A percentile compares a stretch with the other conserved stretches of the same genome.
These are phyloP conservation scores for Hordeum marinum DNA, from an alignment of 176 grass and related monocot species.

Conservation along the genomic window DNA sequence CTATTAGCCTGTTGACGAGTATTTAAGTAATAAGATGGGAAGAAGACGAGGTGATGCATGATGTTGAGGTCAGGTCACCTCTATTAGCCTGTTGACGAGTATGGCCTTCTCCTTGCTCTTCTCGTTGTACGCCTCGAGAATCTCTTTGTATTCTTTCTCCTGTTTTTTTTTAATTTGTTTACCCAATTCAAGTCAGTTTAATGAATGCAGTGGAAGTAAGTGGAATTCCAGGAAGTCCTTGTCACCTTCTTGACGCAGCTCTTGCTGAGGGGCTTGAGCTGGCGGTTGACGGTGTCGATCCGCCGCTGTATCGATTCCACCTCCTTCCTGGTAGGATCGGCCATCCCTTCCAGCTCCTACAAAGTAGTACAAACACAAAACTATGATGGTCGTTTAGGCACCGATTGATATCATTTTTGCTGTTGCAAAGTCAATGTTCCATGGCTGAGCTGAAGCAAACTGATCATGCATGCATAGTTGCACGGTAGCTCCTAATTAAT, in stretches of 20 bases:
- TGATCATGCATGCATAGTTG: too few species aligned
- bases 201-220: not conserved
- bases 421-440: too few species aligned
- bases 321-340: conserved; percentile 85
- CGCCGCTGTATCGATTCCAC: conserved; percentile 65
- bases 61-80: too few species aligned
- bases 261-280: conserved; percentile 86
- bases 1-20: too few species aligned
- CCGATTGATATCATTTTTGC: too few species aligned
- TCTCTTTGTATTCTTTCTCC: conserved; percentile 96
- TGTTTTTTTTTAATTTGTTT: conserved; percentile 24
- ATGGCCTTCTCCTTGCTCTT: conserved; percentile 92
- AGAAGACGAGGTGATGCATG: too few species aligned
- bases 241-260: conserved; percentile 82
- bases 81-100: conserved; percentile 36
- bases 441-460: too few species aligned
- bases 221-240: not conserved
- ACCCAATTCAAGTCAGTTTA: not conserved
- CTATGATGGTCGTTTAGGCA: not conserved
- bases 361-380: too few species aligned
- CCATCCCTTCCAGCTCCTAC: conserved; percentile 89
- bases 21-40: too few species aligned
- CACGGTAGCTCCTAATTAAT: too few species aligned
- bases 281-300: conserved; percentile 75
- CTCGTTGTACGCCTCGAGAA: conserved; percentile 80